Evolutionary conservation across 768 basidiomycete species (phyloP).

Genomic region (Cystobasidium ongulense): DNA sequence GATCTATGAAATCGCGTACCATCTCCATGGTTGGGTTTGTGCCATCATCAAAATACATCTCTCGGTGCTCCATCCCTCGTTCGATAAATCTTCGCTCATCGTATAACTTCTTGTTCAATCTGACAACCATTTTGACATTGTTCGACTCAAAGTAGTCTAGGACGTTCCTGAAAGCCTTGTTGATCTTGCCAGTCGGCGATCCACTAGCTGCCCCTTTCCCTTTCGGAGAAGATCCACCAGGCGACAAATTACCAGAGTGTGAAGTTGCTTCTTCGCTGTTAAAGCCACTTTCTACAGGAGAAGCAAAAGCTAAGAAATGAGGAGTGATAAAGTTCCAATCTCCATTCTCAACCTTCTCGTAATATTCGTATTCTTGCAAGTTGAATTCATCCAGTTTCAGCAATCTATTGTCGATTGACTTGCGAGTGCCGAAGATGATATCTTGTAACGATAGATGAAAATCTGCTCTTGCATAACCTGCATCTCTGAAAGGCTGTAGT

Average conservation of each 20-base stretch:
- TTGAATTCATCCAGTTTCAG: slow-evolving; percentile 57
- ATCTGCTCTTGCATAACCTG: slow-evolving; percentile 82
- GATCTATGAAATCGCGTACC: slow-evolving; percentile 78
- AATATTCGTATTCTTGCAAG: slow-evolving; percentile 83
- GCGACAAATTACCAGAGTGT: neutral
- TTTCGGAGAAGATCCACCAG: slow-evolving; percentile 3
- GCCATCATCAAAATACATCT: slow-evolving; percentile 94
- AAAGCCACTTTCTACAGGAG: slow-evolving; percentile 56
- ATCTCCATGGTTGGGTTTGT: slow-evolving; percentile 96
- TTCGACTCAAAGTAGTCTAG: slow-evolving; percentile 84
- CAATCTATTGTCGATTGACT: slow-evolving; percentile 44
- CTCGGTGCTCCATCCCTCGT: slow-evolving; percentile 76
- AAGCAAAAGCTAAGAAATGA: slow-evolving; percentile 52
- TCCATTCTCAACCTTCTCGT: slow-evolving; percentile 89
- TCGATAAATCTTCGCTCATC: slow-evolving; percentile 71
- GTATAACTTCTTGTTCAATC: slow-evolving; percentile 86
- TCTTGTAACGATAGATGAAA: slow-evolving; percentile 90
- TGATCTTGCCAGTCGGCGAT: neutral
- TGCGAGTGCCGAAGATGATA: slow-evolving; percentile 84
- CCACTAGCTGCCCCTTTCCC: slow-evolving; percentile 12
- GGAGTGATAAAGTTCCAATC: slow-evolving; percentile 84
- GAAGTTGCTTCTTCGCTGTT: neutral
- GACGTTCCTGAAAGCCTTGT: slow-evolving; percentile 73
- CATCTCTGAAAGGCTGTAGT: slow-evolving; percentile 65
- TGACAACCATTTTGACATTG: slow-evolving; percentile 76